Evolutionary conservation across 202 grass and related monocot species (phyloP).

Genomic region (Zoysia matrella): DNA sequence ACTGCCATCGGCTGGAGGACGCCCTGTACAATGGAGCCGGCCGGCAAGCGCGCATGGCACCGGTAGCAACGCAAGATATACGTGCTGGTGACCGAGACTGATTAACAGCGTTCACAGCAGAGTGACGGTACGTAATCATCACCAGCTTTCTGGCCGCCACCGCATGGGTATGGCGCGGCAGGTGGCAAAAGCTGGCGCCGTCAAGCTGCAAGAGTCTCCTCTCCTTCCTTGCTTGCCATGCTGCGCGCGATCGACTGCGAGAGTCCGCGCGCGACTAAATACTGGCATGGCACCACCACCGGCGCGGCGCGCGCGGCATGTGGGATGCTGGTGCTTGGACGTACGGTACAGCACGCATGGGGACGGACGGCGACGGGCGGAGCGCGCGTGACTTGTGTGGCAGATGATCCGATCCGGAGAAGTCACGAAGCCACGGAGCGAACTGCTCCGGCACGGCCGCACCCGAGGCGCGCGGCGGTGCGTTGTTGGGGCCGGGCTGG

Average conservation of each 20-base stretch:
- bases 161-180: background rate
- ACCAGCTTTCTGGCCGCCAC: background rate
- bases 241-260: background rate
- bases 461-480: background rate
- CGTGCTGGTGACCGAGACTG: background rate
- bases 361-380: no score
- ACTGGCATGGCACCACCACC: no score
- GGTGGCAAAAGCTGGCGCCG: slow-evolving; percentile 39
- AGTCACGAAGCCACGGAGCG: background rate
- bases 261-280: background rate
- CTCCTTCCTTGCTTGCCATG: background rate
- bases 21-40: background rate
- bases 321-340: no score
- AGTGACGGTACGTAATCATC: background rate
- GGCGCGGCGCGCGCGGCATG: no score
- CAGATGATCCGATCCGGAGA: background rate
- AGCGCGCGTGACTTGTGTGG: no score
- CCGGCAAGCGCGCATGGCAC: slow-evolving; percentile 7
- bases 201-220: slow-evolving; percentile 12
- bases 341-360: no score
- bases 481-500: background rate
- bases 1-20: slow-evolving; percentile 15
- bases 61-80: slow-evolving; percentile 16
- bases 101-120: background rate
- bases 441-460: background rate